Conservation (phyloP, 768 basidiomycete species). For the Boletus fagicola region DNA sequence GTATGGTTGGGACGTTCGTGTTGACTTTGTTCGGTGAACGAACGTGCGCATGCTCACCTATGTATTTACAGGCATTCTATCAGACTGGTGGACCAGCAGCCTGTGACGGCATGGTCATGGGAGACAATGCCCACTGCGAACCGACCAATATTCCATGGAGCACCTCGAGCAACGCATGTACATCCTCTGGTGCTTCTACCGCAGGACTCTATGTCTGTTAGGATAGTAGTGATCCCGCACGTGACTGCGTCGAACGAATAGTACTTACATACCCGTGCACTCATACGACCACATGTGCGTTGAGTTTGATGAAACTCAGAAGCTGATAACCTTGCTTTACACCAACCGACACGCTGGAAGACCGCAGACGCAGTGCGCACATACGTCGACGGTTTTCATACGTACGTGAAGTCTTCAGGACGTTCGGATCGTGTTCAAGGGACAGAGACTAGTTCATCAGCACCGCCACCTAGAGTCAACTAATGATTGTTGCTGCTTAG, state of each 20-base stretch:
- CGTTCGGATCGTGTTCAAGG: no score
- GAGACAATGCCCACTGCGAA: constrained; percentile 1
- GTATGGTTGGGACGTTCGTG: no score
- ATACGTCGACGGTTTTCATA: no score
- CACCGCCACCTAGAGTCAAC: no score
- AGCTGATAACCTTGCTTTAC: background rate
- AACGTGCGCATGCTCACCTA: no score
- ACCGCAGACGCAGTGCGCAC: background rate
- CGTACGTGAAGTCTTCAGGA: no score
- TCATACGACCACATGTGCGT: background rate
- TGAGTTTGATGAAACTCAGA: background rate
- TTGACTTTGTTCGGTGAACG: no score
- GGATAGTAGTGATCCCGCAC: background rate
- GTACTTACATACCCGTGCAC: background rate
- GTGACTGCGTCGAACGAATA: no score
- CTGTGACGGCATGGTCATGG: background rate
- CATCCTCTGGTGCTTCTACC: background rate
- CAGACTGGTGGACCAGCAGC: background rate
- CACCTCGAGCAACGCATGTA: background rate
- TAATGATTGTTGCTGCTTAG: no score
- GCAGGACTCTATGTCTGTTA: background rate
- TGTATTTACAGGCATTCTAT: no score
- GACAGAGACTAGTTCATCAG: no score
- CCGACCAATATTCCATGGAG: constrained; percentile 3
- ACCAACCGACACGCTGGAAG: background rate